phyloP scores from a whole-genome alignment of 129 eudicot species.

The Centella asiatica region DNA sequence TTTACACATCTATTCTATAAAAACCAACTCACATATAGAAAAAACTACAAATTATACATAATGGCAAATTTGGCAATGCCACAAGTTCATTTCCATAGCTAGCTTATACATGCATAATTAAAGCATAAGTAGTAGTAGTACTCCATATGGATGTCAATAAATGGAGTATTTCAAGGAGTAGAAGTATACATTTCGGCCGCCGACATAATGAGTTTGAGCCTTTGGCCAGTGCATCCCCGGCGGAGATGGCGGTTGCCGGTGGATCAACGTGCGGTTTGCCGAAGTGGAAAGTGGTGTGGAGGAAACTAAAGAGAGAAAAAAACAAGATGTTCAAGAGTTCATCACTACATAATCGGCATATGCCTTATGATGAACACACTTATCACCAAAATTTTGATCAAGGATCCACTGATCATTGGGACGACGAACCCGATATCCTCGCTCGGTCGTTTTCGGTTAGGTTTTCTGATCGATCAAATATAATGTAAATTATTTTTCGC shows the following conservation, averaged over 20 bases:
- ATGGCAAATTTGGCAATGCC: too few species aligned
- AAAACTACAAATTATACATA: too few species aligned
- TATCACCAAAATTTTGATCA: slow-evolving; percentile 3
- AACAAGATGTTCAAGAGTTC: background rate
- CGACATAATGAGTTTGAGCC: background rate
- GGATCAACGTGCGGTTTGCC: background rate
- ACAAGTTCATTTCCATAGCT: too few species aligned
- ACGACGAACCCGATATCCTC: slow-evolving; percentile 1
- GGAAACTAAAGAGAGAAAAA: background rate
- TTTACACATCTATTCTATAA: too few species aligned
- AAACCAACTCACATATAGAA: too few species aligned
- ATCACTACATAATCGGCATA: background rate
- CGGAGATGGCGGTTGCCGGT: background rate
- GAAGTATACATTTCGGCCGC: background rate
- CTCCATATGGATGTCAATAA: background rate
- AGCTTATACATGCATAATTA: too few species aligned
- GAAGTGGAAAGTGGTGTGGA: background rate
- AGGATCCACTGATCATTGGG: background rate
- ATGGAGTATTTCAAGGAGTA: background rate
- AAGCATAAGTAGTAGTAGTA: too few species aligned
- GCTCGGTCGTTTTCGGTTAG: background rate
- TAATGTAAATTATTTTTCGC: too few species aligned
- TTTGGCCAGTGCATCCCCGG: background rate
- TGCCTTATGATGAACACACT: background rate
- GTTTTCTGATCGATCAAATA: background rate